Conservation (phyloP, 306 rosid species). For the Castanea crenata region DNA sequence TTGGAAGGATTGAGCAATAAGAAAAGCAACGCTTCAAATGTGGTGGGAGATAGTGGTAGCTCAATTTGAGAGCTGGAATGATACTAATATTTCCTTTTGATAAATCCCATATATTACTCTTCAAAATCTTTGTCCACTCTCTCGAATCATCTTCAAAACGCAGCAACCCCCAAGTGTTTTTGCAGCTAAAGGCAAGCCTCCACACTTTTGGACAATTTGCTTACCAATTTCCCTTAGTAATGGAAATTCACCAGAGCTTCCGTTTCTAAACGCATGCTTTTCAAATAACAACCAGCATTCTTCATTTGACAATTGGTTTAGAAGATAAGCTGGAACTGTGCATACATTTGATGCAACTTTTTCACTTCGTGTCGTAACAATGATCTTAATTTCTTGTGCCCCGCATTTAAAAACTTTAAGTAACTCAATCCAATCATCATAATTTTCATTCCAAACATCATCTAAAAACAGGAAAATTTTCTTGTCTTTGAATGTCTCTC, state of each 20-base stretch:
- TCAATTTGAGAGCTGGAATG: conserved; percentile 15
- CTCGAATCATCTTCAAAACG: not conserved
- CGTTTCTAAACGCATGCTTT: conserved; percentile 4
- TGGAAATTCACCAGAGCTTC: not conserved
- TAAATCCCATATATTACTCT: conserved; percentile 11
- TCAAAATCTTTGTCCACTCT: not conserved
- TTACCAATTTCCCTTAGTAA: not conserved
- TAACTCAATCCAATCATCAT: conserved; percentile 10
- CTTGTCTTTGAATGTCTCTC: not conserved
- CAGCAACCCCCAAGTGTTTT: conserved; percentile 17
- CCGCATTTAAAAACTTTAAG: conserved; percentile 1
- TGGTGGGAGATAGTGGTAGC: not conserved
- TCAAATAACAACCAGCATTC: conserved; percentile 10
- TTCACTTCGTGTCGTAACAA: not conserved
- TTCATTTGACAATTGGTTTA: not conserved
- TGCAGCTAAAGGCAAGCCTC: conserved; percentile 20
- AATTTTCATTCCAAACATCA: conserved; percentile 18
- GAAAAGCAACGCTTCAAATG: conserved; percentile 13
- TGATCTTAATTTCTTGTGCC: conserved; percentile 11
- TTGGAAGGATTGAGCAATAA: conserved; percentile 11
- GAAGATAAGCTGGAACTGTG: not conserved
- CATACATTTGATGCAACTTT: not conserved
- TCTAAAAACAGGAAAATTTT: conserved; percentile 6
- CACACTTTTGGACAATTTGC: conserved; percentile 9
- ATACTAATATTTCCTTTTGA: not conserved